Base-by-base conservation (phyloP, 164 flowering plant species). In the Nymphaea colorata region DNA sequence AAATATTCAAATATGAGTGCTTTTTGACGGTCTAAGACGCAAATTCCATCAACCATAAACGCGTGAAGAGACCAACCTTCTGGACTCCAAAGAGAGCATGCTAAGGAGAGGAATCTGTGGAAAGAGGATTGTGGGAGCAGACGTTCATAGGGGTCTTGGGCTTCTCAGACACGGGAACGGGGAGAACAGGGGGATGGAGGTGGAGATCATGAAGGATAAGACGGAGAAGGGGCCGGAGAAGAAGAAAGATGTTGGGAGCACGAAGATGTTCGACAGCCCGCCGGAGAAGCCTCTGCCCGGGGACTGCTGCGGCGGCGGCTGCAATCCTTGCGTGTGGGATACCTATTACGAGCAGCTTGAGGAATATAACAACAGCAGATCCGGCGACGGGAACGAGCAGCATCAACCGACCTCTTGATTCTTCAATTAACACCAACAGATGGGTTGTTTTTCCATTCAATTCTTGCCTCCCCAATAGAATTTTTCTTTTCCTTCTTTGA, bases 281-380 rank as follows among this genome's bases (percentile, higher is more conserved):
- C 83, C 87, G 60, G 98, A 91, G 82, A 85, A 85, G 80, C 98
- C 98, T 47, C 61, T 82, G 75, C 85, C 96, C 6, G 97, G 88
- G 14, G 98, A 93, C 76, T 93, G 97, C 67, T 93, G 97, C 68
- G 97, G 92, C 42, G 89, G 90, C 71, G 98, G 98, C n/a, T 91
- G 97, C 75, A 93, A 86, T 3, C 79, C 94, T 41, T 93, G 98
- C 80, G 96, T 93, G 3, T 93, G 97, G 98, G 98, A 93, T 71
- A 69, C 88, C 6, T 91, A 93, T 72, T 87, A 89, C 71, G 96
- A 93, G n/a, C 96, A 93, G 76, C 91, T 93, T 4, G 98, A 93
- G 63, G 91, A 69, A 18, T 90, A 88, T 68, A 74, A 86, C 69
- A 82, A 81, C 59, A 81, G 77, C 4, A 72, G 64, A 6, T 47